phyloP scores from a whole-genome alignment of 192 early-diverging fungal species.

The Backusella sp. region DNA sequence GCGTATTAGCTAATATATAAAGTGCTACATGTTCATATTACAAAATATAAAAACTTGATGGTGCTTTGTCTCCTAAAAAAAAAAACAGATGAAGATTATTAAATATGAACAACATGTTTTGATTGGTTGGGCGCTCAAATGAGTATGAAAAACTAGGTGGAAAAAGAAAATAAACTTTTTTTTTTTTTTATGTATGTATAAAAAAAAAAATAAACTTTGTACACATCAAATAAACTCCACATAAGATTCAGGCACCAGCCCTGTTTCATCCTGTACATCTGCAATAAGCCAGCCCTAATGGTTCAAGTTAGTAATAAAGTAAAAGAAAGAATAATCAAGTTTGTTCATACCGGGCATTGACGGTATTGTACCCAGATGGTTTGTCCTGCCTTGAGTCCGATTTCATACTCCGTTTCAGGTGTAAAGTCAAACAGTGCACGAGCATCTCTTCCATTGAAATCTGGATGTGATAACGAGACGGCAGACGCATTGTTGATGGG shows the following conservation, averaged over 20 bases:
- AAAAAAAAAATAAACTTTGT: no score
- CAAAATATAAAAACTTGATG: neutral
- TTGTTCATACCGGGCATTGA: slow-evolving; percentile 50
- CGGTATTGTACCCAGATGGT: slow-evolving; percentile 65
- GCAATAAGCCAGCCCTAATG: slow-evolving; percentile 70
- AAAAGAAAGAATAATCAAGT: neutral
- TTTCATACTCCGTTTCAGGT: slow-evolving; percentile 67
- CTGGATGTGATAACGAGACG: slow-evolving; percentile 24
- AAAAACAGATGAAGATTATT: neutral
- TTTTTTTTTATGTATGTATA: neutral
- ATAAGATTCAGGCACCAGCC: slow-evolving; percentile 78
- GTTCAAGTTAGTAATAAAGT: neutral
- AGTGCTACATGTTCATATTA: neutral
- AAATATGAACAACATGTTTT: neutral
- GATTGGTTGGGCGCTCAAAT: neutral
- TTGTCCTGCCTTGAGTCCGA: slow-evolving; percentile 64
- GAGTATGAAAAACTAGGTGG: neutral
- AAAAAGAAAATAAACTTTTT: neutral
- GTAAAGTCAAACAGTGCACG: slow-evolving; percentile 76
- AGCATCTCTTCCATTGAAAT: slow-evolving; percentile 46
- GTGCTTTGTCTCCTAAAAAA: neutral
- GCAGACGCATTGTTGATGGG: slow-evolving; percentile 15
- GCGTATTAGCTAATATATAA: neutral
- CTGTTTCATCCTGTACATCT: slow-evolving; percentile 59
- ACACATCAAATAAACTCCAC: no score